Conservation (phyloP, 2,329 filamentous ascomycete species). For the Orbilia blumenaviensis region DNA sequence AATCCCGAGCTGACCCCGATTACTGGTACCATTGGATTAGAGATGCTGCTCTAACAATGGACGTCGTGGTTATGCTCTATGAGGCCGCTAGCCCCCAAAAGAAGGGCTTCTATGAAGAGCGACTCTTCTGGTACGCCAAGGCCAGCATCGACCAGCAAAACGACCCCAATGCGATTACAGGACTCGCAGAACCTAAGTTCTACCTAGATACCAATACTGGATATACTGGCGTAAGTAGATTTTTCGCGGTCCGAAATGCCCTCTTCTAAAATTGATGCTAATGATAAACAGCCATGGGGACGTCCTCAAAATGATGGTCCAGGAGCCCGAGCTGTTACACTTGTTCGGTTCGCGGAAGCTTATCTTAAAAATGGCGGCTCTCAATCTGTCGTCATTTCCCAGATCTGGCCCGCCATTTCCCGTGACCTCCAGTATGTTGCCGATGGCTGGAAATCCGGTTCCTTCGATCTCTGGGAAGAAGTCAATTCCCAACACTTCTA, state of each 20-base stretch:
- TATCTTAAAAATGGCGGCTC: conserved; percentile 70
- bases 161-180: conserved; percentile 33
- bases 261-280: not conserved
- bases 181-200: conserved; percentile 62
- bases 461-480: conserved; percentile 86
- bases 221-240: conserved; percentile 32
- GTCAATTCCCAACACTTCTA: conserved; percentile 81
- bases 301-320: conserved; percentile 83
- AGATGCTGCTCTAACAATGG: conserved; percentile 63
- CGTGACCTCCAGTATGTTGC: conserved; percentile 76
- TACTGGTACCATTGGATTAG: conserved; percentile 65
- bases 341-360: conserved; percentile 78
- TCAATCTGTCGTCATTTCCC: conserved; percentile 71
- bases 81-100: conserved; percentile 55
- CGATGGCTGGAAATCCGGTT: conserved; percentile 73
- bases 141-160: conserved; percentile 43
- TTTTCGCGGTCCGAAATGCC: no score
- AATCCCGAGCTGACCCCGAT: conserved; percentile 61
- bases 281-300: conserved; percentile 68
- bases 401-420: conserved; percentile 60
- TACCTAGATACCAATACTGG: conserved; percentile 46
- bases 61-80: conserved; percentile 62
- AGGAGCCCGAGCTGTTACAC: conserved; percentile 75
- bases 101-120: conserved; percentile 37
- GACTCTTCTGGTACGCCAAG: conserved; percentile 44